A percentile compares a stretch with the other conserved stretches of the same genome.
phyloP scores from a whole-genome alignment of 257 asterid species.

The Solanum rostratum region DNA sequence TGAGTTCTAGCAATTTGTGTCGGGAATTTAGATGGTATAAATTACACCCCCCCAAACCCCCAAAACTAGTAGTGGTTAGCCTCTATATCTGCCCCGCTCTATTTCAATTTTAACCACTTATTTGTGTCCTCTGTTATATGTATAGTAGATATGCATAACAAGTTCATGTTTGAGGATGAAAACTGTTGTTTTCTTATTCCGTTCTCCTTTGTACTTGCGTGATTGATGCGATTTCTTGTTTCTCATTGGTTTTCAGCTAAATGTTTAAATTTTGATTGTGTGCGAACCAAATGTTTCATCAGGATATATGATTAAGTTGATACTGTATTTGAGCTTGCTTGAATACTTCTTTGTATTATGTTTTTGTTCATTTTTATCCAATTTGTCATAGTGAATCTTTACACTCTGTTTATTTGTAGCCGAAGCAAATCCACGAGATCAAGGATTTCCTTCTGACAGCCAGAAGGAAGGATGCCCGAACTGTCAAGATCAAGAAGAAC shows the following conservation, averaged over 20 bases:
- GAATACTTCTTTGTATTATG: neutral
- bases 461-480: constrained; percentile 20
- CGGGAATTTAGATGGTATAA: neutral
- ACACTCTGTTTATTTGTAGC: neutral
- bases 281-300: neutral
- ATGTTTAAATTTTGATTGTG: neutral
- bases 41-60: neutral
- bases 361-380: neutral
- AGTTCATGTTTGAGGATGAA: neutral
- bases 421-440: constrained; percentile 23
- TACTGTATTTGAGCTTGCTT: neutral
- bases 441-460: constrained; percentile 30
- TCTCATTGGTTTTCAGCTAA: neutral
- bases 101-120: neutral
- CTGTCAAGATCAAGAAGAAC: constrained; percentile 26
- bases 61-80: neutral
- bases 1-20: neutral
- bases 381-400: neutral
- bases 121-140: neutral
- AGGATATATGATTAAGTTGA: neutral
- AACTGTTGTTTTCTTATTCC: neutral
- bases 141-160: neutral
- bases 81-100: neutral
- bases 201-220: neutral
- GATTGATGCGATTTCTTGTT: neutral